Evolutionary conservation across 169 alveolate genomes (phyloP).

Genomic region (Babesia divergens): DNA sequence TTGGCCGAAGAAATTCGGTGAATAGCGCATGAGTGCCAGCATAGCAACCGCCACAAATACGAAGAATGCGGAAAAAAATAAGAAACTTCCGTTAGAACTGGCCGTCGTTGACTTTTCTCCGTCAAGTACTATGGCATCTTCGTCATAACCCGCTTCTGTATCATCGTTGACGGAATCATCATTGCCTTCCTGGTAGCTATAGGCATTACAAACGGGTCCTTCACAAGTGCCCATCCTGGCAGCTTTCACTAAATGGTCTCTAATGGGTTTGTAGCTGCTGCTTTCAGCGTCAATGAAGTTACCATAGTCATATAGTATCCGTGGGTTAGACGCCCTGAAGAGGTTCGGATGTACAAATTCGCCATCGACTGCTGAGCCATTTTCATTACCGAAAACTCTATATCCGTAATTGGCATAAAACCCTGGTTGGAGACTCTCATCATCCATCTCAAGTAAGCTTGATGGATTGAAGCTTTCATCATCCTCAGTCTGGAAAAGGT

Average conservation of each 20-base stretch:
- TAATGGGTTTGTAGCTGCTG: slow-evolving; percentile 13
- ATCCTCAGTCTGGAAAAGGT: slow-evolving; percentile 9
- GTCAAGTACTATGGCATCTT: neutral
- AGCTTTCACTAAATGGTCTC: neutral
- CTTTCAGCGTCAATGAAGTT: neutral
- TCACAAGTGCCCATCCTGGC: neutral
- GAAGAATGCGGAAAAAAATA: neutral
- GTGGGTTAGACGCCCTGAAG: too few relatives aligned
- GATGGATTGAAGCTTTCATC: neutral
- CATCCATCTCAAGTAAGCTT: too few relatives aligned
- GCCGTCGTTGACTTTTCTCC: neutral
- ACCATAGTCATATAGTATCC: too few relatives aligned
- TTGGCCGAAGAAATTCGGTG: neutral
- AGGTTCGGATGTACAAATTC: too few relatives aligned
- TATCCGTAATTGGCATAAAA: too few relatives aligned
- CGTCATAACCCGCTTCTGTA: neutral
- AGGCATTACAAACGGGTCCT: neutral
- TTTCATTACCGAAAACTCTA: too few relatives aligned
- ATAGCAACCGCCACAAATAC: neutral
- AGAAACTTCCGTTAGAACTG: neutral
- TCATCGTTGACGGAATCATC: neutral
- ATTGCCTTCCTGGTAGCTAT: too few relatives aligned
- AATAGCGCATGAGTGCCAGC: neutral
- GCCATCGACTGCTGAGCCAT: too few relatives aligned
- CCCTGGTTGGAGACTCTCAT: too few relatives aligned